Evolutionary conservation across 805 yeast species (phyloP).

Genomic region (Ogataea methylovora): DNA sequence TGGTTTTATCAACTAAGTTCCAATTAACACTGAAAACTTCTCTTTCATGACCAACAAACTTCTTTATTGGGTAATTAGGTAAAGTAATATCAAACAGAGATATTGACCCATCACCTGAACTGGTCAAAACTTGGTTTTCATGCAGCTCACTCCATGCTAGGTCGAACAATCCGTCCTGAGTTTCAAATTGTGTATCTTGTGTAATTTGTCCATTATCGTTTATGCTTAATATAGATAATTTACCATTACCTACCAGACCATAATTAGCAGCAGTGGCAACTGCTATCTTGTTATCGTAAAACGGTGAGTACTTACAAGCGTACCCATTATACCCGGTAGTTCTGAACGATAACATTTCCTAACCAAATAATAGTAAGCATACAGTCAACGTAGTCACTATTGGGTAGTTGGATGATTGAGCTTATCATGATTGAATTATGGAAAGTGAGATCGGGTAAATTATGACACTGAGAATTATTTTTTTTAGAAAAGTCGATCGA

Average conservation of each 20-base stretch:
- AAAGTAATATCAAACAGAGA: slow-evolving; percentile 73
- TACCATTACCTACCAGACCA: slow-evolving; percentile 93
- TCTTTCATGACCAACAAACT: slow-evolving; percentile 64
- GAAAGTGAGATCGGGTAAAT: too few relatives aligned
- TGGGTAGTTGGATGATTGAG: too few relatives aligned
- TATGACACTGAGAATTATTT: too few relatives aligned
- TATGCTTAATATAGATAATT: slow-evolving; percentile 63
- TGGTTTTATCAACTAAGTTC: slow-evolving; percentile 36
- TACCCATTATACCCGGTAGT: slow-evolving; percentile 84
- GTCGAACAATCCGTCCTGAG: slow-evolving; percentile 90
- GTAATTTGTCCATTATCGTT: slow-evolving; percentile 55
- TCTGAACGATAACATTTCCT: slow-evolving; percentile 71
- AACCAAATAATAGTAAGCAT: too few relatives aligned
- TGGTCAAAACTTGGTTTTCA: slow-evolving; percentile 76
- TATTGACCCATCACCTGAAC: slow-evolving; percentile 87
- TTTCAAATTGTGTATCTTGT: slow-evolving; percentile 59
- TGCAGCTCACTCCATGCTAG: slow-evolving; percentile 86
- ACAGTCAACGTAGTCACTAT: too few relatives aligned
- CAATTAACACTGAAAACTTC: slow-evolving; percentile 30
- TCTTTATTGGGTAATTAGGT: slow-evolving; percentile 62
- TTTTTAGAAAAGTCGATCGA: too few relatives aligned
- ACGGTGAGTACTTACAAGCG: slow-evolving; percentile 85
- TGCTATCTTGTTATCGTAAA: slow-evolving; percentile 80
- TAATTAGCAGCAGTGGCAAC: slow-evolving; percentile 89
- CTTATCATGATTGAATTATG: too few relatives aligned